phyloP scores from a whole-genome alignment of 1,139 yeast species.

The Candida neerlandica region DNA sequence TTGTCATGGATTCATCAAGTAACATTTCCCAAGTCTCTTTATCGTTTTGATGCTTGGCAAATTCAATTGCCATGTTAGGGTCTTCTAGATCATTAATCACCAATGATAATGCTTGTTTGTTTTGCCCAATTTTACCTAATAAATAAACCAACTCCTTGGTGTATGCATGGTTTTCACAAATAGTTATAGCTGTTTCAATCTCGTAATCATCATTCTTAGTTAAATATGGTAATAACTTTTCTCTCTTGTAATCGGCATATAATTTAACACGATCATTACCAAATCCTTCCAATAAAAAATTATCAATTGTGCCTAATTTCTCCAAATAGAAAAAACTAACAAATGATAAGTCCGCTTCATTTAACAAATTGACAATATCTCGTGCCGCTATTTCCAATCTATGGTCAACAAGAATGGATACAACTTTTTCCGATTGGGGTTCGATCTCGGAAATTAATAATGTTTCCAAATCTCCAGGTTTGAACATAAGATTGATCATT shows the following conservation, averaged over 20 bases:
- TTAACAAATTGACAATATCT: slow-evolving; percentile 50
- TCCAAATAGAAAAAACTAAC: slow-evolving; percentile 66
- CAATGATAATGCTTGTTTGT: slow-evolving; percentile 69
- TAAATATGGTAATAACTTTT: slow-evolving; percentile 54
- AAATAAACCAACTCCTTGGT: slow-evolving; percentile 78
- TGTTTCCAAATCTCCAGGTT: slow-evolving; percentile 23
- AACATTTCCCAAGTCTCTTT: slow-evolving; percentile 78
- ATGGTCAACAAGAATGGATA: slow-evolving; percentile 61
- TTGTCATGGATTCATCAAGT: slow-evolving; percentile 67
- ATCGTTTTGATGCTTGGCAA: slow-evolving; percentile 75
- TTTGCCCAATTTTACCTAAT: slow-evolving; percentile 82
- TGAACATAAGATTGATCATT: slow-evolving; percentile 52
- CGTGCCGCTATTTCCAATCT: slow-evolving; percentile 65
- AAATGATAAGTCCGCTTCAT: slow-evolving; percentile 45
- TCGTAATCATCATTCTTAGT: slow-evolving; percentile 57
- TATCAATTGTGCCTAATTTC: slow-evolving; percentile 55
- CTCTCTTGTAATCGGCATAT: slow-evolving; percentile 62
- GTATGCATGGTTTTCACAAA: slow-evolving; percentile 57
- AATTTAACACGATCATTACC: slow-evolving; percentile 69
- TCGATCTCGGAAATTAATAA: slow-evolving; percentile 49
- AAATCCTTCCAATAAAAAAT: slow-evolving; percentile 52
- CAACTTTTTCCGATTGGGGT: slow-evolving; percentile 42
- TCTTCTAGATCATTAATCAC: slow-evolving; percentile 78
- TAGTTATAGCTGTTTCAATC: slow-evolving; percentile 63
- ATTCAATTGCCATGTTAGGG: slow-evolving; percentile 78